Conservation (phyloP, 2,329 filamentous ascomycete species). For the Fusarium torreyae region DNA sequence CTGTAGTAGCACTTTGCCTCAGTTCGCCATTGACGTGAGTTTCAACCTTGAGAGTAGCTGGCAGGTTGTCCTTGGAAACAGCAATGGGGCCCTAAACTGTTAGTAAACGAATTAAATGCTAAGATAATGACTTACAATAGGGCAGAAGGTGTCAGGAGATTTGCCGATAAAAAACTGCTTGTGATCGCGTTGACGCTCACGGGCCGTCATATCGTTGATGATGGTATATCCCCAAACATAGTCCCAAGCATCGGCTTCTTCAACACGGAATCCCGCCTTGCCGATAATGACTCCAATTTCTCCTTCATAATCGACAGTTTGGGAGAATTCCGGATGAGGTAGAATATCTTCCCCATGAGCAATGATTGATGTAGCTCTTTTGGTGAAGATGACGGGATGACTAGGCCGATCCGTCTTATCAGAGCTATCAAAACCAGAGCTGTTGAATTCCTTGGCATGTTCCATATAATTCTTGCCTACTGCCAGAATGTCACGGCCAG, state of each 20-base stretch:
- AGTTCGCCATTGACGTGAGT: slow-evolving; percentile 63
- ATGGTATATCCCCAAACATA: slow-evolving; percentile 71
- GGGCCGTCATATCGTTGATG: slow-evolving; percentile 68
- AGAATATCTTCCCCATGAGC: slow-evolving; percentile 63
- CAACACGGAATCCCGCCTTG: slow-evolving; percentile 61
- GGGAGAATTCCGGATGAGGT: slow-evolving; percentile 63
- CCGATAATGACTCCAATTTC: slow-evolving; percentile 71
- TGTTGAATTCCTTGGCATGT: slow-evolving; percentile 71
- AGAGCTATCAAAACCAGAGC: slow-evolving; percentile 66
- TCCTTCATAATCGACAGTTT: slow-evolving; percentile 69
- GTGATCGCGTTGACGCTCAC: slow-evolving; percentile 67
- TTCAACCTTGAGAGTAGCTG: slow-evolving; percentile 58
- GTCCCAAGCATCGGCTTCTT: slow-evolving; percentile 61
- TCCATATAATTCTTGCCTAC: slow-evolving; percentile 72
- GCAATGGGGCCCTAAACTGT: slow-evolving; percentile 1
- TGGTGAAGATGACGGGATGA: slow-evolving; percentile 71
- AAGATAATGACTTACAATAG: slow-evolving; percentile 58
- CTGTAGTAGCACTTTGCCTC: slow-evolving; percentile 61
- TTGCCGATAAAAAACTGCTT: slow-evolving; percentile 74
- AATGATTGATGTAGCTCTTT: slow-evolving; percentile 67
- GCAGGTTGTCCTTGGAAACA: slow-evolving; percentile 49
- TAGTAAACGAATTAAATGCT: background rate
- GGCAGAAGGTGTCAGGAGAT: slow-evolving; percentile 69
- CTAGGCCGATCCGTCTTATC: slow-evolving; percentile 68
- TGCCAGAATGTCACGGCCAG: slow-evolving; percentile 66